phyloP scores from a whole-genome alignment of 1,139 yeast species.

The Geotrichum klebahnii region DNA sequence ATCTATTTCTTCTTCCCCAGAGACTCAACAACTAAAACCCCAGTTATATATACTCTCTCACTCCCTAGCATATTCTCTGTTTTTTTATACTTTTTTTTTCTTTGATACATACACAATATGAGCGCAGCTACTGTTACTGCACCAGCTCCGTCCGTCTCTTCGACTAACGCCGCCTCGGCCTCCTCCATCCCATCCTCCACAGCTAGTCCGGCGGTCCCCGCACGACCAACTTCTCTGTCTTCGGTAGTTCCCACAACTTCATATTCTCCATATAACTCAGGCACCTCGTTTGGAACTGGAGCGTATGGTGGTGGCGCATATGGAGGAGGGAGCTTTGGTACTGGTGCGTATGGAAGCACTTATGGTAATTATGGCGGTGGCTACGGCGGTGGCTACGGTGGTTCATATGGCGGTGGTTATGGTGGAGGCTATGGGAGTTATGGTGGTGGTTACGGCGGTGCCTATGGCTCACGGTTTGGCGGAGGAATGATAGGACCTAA shows the following conservation, averaged over 20 bases:
- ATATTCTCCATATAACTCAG: constrained; percentile 18
- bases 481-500: constrained; percentile 27
- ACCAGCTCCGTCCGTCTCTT: constrained; percentile 3
- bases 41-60: no score
- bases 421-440: constrained; percentile 20
- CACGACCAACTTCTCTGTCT: constrained; percentile 19
- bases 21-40: no score
- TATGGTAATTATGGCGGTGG: constrained; percentile 26
- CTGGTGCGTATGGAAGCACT: no score
- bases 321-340: no score
- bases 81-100: neutral
- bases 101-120: no score
- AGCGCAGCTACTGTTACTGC: constrained; percentile 16
- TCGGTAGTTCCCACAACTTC: constrained; percentile 18
- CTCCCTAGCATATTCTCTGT: neutral
- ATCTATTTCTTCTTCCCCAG: no score
- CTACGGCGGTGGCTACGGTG: constrained; percentile 31
- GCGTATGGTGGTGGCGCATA: constrained; percentile 6
- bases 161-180: constrained; percentile 10
- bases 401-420: constrained; percentile 24
- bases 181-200: neutral
- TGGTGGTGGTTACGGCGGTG: constrained; percentile 31
- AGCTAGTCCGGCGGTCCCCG: constrained; percentile 16
- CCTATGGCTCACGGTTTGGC: no score
- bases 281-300: constrained; percentile 5